These are phyloP conservation scores for Penicillium bovifimosum DNA, from an alignment of 495 filamentous ascomycete genomes.

Conservation along the genomic window DNA sequence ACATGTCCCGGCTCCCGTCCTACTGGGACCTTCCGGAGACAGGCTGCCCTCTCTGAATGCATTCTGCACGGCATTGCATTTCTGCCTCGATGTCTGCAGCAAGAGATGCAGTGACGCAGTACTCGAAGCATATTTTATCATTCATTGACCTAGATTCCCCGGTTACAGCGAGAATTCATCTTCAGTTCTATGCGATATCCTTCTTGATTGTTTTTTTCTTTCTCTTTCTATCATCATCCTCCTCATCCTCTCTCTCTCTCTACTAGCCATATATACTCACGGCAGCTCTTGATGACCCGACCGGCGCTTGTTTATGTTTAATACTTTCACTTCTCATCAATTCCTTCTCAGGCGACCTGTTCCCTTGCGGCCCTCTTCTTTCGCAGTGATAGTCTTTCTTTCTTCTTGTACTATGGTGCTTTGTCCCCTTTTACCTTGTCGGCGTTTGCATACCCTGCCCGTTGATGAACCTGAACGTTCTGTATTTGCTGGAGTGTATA, in stretches of 20 bases:
- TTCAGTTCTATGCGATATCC: slow-evolving; percentile 7
- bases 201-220: neutral
- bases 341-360: neutral
- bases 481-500: neutral
- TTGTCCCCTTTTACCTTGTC: neutral
- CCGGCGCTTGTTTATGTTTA: neutral
- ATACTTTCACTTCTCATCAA: neutral
- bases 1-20: neutral
- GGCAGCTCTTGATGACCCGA: neutral
- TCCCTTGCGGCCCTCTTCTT: neutral
- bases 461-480: slow-evolving; percentile 4
- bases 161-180: slow-evolving; percentile 20
- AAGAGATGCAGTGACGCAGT: slow-evolving; percentile 2
- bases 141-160: slow-evolving; percentile 29
- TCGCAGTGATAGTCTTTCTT: slow-evolving; percentile 1
- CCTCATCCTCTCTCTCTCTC: neutral
- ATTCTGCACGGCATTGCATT: slow-evolving; percentile 1
- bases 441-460: slow-evolving; percentile 10
- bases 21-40: neutral
- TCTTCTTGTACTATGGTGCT: neutral
- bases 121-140: slow-evolving; percentile 11
- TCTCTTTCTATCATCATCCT: neutral
- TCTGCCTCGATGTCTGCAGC: slow-evolving; percentile 10
- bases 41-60: slow-evolving; percentile 1
- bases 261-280: neutral